Base-by-base conservation (phyloP, 2,329 filamentous ascomycete genomes). In the Diaporthe citri region DNA sequence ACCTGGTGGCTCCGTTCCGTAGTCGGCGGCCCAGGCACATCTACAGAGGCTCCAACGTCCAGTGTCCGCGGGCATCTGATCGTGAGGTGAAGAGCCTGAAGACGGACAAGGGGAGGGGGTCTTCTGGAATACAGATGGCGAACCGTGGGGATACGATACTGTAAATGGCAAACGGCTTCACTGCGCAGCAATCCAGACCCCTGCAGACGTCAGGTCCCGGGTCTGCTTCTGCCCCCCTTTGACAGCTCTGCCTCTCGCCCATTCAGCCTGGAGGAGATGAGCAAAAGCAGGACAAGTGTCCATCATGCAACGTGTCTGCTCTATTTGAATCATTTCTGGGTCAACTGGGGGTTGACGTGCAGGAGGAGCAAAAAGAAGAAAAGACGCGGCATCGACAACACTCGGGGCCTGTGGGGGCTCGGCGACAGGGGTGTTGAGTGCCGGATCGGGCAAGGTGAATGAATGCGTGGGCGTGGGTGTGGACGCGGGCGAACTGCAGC, bases 1-100 rank as follows among this genome's bases (percentile, higher is more conserved):
- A 15, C 17, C 17, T 25, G 39, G 36, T 59, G 41, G 52, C 52
- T 66, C 66, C 41, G 31, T 60, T 52, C 72, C 72, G 72, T 62
- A 51, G 72, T 74, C 72, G 72, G 62, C 62, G 51, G 52, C n/a
- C 62, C 28, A 73, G 60, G 60, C 51, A 71, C 67, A 41, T 15
- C n/a, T 28, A 13, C 15, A 28, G 28, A 28, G 25, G 22, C 34
- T 52, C 28, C 51, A 70, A 56, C 34, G 36, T 22, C 28, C 34
- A 59, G 41, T 41, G 39, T 25, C 39, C 31, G 9, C 41, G 52
- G 69, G 31, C 36, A 46, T 36, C 41, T 36, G 60, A 48, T 66
- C 41, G 60, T 34, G n/a, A 36, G 62, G 43, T 4, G 36, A n/a
- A 25, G 39, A 28, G 17, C 62, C 20, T 48, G 62, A 31, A 25